These are phyloP conservation scores for Phellopilus nigrolimitatus DNA, from an alignment of 1,284 basidiomycete genomes.

Conservation along the genomic window DNA sequence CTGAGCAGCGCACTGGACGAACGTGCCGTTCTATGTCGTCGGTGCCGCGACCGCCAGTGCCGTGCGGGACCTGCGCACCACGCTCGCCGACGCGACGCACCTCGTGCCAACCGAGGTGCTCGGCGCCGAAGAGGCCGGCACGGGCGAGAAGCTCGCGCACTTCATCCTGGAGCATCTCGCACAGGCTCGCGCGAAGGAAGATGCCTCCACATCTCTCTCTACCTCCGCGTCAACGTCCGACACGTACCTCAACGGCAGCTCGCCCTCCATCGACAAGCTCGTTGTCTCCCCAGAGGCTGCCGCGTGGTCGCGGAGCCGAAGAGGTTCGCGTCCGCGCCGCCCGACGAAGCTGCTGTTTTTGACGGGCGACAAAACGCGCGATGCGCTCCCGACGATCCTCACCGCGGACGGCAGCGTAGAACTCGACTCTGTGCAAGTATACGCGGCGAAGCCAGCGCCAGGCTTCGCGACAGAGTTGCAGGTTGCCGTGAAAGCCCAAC, in stretches of 20 bases:
- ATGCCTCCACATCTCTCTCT: neutral
- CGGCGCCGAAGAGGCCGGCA: constrained; percentile 56
- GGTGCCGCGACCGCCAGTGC: constrained; percentile 56
- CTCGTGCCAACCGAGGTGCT: constrained; percentile 40
- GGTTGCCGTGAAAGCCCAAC: constrained; percentile 29
- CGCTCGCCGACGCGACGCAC: constrained; percentile 28
- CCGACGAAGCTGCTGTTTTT: constrained; percentile 54
- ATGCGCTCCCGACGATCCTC: constrained; percentile 56
- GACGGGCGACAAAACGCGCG: constrained; percentile 77
- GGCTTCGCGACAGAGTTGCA: constrained; percentile 46
- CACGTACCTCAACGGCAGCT: neutral
- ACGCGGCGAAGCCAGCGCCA: constrained; percentile 54
- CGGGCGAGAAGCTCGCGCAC: constrained; percentile 56
- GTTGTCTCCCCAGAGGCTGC: constrained; percentile 1
- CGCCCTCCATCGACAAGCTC: constrained; percentile 2
- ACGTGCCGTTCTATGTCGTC: constrained; percentile 69
- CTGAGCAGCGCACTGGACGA: constrained; percentile 41
- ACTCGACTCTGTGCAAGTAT: constrained; percentile 55
- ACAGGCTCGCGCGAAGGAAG: neutral
- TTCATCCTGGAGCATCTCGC: constrained; percentile 43
- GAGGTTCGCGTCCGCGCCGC: too few species aligned
- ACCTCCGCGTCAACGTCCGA: neutral
- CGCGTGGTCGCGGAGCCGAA: too few species aligned
- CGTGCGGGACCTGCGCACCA: constrained; percentile 35
- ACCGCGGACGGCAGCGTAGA: constrained; percentile 35